Conservation (phyloP, 148 eudicot species). For the Suaeda aralocaspica region DNA sequence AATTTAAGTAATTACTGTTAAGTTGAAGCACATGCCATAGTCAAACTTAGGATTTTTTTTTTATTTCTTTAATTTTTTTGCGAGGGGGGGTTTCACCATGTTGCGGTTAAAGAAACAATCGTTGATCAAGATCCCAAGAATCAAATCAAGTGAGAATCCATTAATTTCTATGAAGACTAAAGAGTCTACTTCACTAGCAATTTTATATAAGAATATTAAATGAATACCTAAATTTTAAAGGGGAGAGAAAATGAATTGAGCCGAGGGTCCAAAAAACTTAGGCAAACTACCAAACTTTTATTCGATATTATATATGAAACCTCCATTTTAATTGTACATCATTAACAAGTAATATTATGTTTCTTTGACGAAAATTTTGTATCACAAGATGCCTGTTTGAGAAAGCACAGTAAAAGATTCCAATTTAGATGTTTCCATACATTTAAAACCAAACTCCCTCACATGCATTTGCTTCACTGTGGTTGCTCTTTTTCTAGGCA, state of each 20-base stretch:
- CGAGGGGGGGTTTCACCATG: no score
- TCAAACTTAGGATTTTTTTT: no score
- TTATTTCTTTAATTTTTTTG: no score
- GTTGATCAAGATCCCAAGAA: constrained; percentile 5
- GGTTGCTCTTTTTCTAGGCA: constrained; percentile 27
- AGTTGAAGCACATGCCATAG: no score
- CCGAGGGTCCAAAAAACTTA: constrained; percentile 28
- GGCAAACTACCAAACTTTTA: constrained; percentile 30
- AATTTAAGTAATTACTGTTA: no score
- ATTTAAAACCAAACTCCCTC: constrained; percentile 22
- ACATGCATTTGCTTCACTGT: constrained; percentile 29
- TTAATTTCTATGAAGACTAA: not conserved
- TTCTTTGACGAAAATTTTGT: constrained; percentile 22
- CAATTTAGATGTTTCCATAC: constrained; percentile 22
- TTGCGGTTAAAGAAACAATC: no score
- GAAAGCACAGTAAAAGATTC: constrained; percentile 23
- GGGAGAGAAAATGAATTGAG: not conserved
- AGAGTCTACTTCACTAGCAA: not conserved
- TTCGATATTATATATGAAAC: constrained; percentile 20
- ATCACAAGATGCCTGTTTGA: constrained; percentile 4
- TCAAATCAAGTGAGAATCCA: not conserved
- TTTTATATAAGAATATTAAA: not conserved
- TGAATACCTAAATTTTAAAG: not conserved
- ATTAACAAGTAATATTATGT: constrained; percentile 1
- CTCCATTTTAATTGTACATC: constrained; percentile 5